Percentiles rank a stretch among this genome's conserved stretches.
Evolutionary conservation across 306 rosid genomes (phyloP).

Genomic region (Fragaria iinumae): DNA sequence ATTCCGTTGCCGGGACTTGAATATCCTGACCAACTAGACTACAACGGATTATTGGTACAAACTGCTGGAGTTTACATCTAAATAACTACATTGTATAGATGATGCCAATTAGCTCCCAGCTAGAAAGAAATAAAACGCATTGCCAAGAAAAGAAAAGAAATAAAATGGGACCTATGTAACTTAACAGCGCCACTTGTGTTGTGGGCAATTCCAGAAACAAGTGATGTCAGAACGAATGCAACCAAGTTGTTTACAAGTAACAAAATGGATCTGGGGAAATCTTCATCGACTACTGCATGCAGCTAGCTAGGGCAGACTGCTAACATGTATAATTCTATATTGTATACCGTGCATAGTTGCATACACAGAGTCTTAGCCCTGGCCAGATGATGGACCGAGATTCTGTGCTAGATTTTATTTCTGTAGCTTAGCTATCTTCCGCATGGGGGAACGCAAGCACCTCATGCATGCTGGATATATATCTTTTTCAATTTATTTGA

Average conservation of each 20-base stretch:
- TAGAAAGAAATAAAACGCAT: too few species aligned
- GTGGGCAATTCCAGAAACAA: not conserved
- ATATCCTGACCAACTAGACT: constrained; percentile 20
- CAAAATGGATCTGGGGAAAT: not conserved
- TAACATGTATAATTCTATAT: not conserved
- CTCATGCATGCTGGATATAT: not conserved
- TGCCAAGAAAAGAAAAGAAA: not conserved
- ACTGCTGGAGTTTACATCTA: too few species aligned
- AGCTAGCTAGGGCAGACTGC: not conserved
- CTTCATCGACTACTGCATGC: not conserved
- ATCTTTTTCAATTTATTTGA: not conserved
- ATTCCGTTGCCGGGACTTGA: constrained; percentile 21
- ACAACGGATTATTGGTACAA: not conserved
- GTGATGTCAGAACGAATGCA: not conserved
- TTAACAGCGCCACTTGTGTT: not conserved
- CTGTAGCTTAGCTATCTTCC: not conserved
- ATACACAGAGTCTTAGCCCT: not conserved
- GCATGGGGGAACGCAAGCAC: constrained; percentile 8
- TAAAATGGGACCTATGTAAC: not conserved
- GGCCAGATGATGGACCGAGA: constrained; percentile 8
- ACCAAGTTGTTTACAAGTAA: not conserved
- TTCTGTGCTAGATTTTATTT: constrained; percentile 17
- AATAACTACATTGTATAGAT: not conserved
- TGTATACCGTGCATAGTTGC: not conserved
- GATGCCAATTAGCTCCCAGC: not conserved